phyloP scores from a whole-genome alignment of 768 basidiomycete genomes.

The Tricholoma furcatifolium region DNA sequence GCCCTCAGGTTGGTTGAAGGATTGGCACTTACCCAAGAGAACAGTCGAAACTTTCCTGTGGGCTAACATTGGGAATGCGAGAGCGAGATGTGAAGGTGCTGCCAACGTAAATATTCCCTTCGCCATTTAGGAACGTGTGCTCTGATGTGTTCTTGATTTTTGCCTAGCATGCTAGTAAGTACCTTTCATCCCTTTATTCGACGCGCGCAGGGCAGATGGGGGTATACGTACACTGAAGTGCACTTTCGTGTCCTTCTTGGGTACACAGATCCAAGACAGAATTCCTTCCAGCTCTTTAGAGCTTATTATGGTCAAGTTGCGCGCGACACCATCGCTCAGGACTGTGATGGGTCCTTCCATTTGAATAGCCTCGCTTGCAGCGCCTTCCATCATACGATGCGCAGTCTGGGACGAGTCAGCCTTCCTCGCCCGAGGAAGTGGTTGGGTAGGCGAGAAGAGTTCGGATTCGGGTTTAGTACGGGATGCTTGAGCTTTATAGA shows the following conservation, averaged over 20 bases:
- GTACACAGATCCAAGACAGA: slow-evolving; percentile 29
- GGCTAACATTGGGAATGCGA: slow-evolving; percentile 22
- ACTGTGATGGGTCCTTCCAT: slow-evolving; percentile 24
- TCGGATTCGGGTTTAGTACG: too few species aligned
- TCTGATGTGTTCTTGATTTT: slow-evolving; percentile 27
- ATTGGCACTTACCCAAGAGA: slow-evolving; percentile 22
- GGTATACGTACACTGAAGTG: slow-evolving; percentile 22
- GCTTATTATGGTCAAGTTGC: slow-evolving; percentile 28
- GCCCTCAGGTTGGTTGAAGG: background rate
- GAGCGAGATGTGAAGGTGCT: slow-evolving; percentile 29
- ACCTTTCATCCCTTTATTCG: too few species aligned
- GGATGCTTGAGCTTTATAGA: slow-evolving; percentile 1
- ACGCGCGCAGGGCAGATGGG: too few species aligned
- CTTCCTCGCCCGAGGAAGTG: too few species aligned
- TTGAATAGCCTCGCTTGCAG: slow-evolving; percentile 27
- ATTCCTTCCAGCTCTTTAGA: slow-evolving; percentile 18
- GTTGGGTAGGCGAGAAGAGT: background rate
- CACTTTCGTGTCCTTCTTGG: slow-evolving; percentile 23
- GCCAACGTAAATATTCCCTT: slow-evolving; percentile 27
- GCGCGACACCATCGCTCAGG: slow-evolving; percentile 24
- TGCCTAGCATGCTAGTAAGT: slow-evolving; percentile 15
- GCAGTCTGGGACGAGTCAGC: background rate
- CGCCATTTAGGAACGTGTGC: slow-evolving; percentile 23
- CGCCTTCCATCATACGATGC: slow-evolving; percentile 10
- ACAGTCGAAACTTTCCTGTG: slow-evolving; percentile 30